phyloP scores from a whole-genome alignment of 2,329 filamentous ascomycete genomes.

The Cordyceps cicadae region DNA sequence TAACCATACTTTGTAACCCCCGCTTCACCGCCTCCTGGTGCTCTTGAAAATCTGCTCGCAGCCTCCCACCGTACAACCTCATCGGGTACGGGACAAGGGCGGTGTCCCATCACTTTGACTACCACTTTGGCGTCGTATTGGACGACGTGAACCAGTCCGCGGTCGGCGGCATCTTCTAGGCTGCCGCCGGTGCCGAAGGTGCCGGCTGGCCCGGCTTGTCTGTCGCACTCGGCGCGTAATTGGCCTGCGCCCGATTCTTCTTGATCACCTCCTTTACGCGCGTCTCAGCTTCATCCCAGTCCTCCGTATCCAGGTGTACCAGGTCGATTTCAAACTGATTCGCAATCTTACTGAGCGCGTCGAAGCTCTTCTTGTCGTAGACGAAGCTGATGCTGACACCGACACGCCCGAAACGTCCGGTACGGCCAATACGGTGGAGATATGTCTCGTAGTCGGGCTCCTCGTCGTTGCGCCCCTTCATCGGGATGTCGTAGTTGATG shows the following conservation, averaged over 20 bases:
- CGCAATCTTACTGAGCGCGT: constrained; percentile 72
- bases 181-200: constrained; percentile 15
- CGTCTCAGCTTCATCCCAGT: constrained; percentile 86
- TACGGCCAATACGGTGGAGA: constrained; percentile 94
- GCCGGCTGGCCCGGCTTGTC: constrained; percentile 17
- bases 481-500: constrained; percentile 89
- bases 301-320: constrained; percentile 69
- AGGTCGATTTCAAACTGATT: constrained; percentile 73
- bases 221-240: constrained; percentile 40
- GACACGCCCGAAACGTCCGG: constrained; percentile 91
- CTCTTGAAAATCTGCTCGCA: background rate
- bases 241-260: constrained; percentile 52
- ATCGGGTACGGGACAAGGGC: too few relatives aligned
- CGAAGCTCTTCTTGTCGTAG: constrained; percentile 73
- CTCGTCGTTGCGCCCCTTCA: constrained; percentile 64
- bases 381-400: constrained; percentile 95
- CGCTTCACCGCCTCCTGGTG: background rate
- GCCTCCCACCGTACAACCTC: background rate
- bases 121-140: background rate
- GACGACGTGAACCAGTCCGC: background rate
- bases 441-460: constrained; percentile 94
- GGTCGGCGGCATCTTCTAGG: constrained; percentile 19
- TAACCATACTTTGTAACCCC: background rate
- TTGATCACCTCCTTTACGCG: constrained; percentile 77
- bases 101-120: background rate